These are phyloP conservation scores for Ogataea methylovora DNA, from an alignment of 805 yeast genomes.

Conservation along the genomic window DNA sequence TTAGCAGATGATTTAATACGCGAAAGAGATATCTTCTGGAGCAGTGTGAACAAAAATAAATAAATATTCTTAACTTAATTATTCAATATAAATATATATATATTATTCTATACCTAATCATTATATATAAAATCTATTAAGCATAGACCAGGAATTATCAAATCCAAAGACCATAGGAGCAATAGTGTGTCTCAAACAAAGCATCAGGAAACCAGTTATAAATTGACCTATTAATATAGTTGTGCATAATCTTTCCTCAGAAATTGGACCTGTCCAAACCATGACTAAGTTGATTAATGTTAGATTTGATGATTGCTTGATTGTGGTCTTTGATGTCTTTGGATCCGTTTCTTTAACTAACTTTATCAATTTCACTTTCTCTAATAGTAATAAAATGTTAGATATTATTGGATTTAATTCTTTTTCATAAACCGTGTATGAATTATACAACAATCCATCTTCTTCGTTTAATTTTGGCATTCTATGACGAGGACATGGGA, in stretches of 20 bases:
- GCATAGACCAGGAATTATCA: conserved; percentile 56
- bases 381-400: conserved; percentile 37
- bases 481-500: conserved; percentile 95
- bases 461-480: conserved; percentile 66
- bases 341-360: conserved; percentile 25
- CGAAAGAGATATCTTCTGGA: conserved; percentile 39
- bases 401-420: conserved; percentile 26
- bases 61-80: neutral
- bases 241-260: conserved; percentile 71
- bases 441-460: conserved; percentile 73
- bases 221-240: conserved; percentile 58
- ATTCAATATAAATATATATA: neutral
- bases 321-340: conserved; percentile 14
- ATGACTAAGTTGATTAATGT: conserved; percentile 79
- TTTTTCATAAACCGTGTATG: conserved; percentile 38
- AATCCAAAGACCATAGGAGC: conserved; percentile 86
- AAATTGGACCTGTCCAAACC: conserved; percentile 84
- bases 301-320: conserved; percentile 61
- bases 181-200: conserved; percentile 69
- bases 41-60: neutral
- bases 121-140: conserved; percentile 18
- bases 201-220: conserved; percentile 54
- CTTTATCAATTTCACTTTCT: conserved; percentile 41
- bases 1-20: conserved; percentile 56
- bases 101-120: neutral